Base-by-base conservation (phyloP, 805 yeast species). In the Metschnikowia peoriensis region DNA sequence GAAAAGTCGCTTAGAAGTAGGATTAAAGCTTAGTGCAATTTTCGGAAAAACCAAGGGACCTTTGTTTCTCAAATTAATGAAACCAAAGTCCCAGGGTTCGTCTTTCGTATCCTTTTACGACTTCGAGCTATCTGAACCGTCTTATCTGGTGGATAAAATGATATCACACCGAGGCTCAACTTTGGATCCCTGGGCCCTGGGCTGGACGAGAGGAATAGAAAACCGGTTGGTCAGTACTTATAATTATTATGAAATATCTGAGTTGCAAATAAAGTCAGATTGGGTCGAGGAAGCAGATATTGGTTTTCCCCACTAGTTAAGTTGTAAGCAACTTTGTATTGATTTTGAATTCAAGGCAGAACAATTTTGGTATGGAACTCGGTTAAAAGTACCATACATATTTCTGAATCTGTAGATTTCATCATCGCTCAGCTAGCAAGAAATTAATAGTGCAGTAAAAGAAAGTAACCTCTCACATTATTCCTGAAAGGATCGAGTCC, bases 201-300 rank as follows among this genome's bases (percentile, higher is more conserved):
- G 64, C 47, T 75, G 78, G 78, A 56, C 69, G 6, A 53, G 64
- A 16, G 59, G 59, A 8, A 11, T 73, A 5, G 70, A 73, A 38
- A 73, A 73, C 46, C 58, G 60, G 41, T 53, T 61, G 22, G 53
- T 66, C 53, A 53, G 65, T 2, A 51, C 56, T 28, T 75, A 73
- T 57, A 70, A 68, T 48, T 75, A 70, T 62, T 65, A 64, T 53
- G 75, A 72, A 42, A 70, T 66, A 44, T 51, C 65, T 1, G 67
- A 66, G 22, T 59, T 75, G 43, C 59, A 53, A 27, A 57, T 65
- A 12, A 64, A 61, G 35, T 51, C 59, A n/a, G 54, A 49, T 11
- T 73, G 78, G 78, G 56, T 73, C 6, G 50, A 52, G 14, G 73
- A 73, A 54, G 77, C 71, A n/a, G n/a, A n/a, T n/a, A n/a, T n/a